A percentile compares a stretch with the other conserved stretches of the same genome.
Evolutionary conservation across 1,284 basidiomycete species (phyloP).

Genomic region (Mycena citricolor): DNA sequence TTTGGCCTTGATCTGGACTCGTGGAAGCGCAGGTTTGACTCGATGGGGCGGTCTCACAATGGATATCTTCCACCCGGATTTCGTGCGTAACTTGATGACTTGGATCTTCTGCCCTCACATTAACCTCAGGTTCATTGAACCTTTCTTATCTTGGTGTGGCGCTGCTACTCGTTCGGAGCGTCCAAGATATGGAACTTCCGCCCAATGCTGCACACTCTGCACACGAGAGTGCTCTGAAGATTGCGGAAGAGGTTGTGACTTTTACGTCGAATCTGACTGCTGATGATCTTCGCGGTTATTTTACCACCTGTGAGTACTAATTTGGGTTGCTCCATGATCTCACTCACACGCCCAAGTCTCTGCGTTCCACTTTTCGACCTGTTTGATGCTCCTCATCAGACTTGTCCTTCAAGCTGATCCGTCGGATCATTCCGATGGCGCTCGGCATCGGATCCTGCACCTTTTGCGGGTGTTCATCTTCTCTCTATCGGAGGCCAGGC

Average conservation of each 20-base stretch:
- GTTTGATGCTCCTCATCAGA: conserved; percentile 23
- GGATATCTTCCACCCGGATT: conserved; percentile 20
- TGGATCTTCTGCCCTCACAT: not conserved
- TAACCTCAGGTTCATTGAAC: conserved; percentile 20
- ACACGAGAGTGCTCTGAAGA: conserved; percentile 19
- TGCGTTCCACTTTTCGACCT: conserved; percentile 25
- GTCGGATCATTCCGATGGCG: conserved; percentile 20
- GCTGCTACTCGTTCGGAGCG: conserved; percentile 21
- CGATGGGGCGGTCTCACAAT: conserved; percentile 18
- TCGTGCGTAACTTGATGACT: conserved; percentile 10
- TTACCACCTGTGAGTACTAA: conserved; percentile 15
- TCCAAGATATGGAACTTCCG: conserved; percentile 21
- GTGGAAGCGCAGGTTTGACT: conserved; percentile 22
- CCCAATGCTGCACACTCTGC: conserved; percentile 15
- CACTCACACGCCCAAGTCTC: conserved; percentile 13
- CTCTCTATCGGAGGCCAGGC: conserved; percentile 19
- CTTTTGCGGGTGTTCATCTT: conserved; percentile 23
- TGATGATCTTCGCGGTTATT: conserved; percentile 23
- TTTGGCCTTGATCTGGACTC: conserved; percentile 24
- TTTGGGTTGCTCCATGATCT: not conserved
- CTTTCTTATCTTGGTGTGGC: conserved; percentile 24
- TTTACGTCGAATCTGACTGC: conserved; percentile 21
- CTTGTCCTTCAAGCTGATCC: conserved; percentile 22
- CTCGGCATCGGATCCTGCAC: conserved; percentile 22
- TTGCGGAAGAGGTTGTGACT: conserved; percentile 21